Base-by-base conservation (phyloP, 2,329 filamentous ascomycete species). In the Paramyrothecium roridum region DNA sequence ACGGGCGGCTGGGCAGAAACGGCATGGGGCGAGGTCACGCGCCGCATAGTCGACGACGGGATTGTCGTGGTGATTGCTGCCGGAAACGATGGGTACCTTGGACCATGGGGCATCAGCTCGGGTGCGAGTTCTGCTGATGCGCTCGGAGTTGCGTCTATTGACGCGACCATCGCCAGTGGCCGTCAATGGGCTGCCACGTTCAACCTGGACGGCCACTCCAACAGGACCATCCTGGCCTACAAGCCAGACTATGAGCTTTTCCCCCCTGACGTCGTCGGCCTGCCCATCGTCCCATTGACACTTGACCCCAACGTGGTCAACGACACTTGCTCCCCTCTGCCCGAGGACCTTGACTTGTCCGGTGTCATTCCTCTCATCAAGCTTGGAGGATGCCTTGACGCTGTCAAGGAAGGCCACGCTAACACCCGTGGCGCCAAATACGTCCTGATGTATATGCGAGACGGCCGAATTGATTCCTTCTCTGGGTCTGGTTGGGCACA, bases 71-170 rank as follows among this genome's bases (percentile, higher is more conserved):
- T 73, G 8, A 71, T 79, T 22, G 69, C 76, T 1, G 74, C 72
- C 8, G 77, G 77, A 34, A 80, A 80, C 53, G 68, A 70, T 8
- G 77, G 77, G 17, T 63, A 63, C 8, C 60, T 65, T n/a, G 77
- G 77, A 2, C 65, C 76, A 0, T 78, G 78, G 61, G 73, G 71
- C 30, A 69, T 70, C 7, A 70, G 67, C 48, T 70, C 68, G 3
- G 77, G 75, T 3, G 69, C 76, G 2, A 70, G 73, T 8, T 76
- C 73, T 2, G 67, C 66, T 26, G 68, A 73, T n/a, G 75, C 76
- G 3, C 70, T 77, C 11, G 69, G 74, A 3, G 71, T 80, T 23
- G 78, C 76, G 20, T 78, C 78, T 0, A 65, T 79, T 37, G 64
- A 66, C 19, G 68, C 66, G 3, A 64, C 17, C 62, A 63, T 23